Base-by-base conservation (phyloP, 73 alveolate genomes). In the Paramecium sonneborni region DNA sequence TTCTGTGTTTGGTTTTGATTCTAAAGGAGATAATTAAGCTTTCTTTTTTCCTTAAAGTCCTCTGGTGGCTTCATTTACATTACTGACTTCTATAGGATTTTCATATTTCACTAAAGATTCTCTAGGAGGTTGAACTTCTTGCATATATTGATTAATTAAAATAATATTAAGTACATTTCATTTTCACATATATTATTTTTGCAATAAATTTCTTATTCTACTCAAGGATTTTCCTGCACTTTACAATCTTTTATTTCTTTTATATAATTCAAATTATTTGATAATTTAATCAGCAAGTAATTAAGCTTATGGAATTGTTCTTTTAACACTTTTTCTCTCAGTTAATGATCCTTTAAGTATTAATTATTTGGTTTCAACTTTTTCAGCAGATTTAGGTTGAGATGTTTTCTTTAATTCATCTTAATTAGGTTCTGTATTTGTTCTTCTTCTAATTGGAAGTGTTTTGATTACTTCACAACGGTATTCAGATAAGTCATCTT, bases 1-100 rank as follows among this genome's bases (percentile, higher is more conserved):
- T 82, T 93, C 97, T 67, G 97, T 93, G 86, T 95, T 67, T 30
- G 99, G 98, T 95, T 97, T 97, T 41, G 97, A 72, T 70, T 96
- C 99, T 92, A 96, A 93, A 4, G 99, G 98, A 43, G 98, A 97
- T 70, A 96, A 93, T 58, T 96, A 95, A 35, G 97, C 92, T 93
- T 96, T 95, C 95, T 94, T 95, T 85, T 92, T 92, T 52, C 93
- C 91, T 26, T 55, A 41, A 35, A 39, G 32, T 38, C 28, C 41
- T 34, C 85, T 34, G 6, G 88, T 35, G 10, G 72, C 30, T 76
- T 89, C 92, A 85, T 85, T 89, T 18, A 7, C 1, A 38, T 39
- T 35, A 30, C 32, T 30, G 20, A 56, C 94, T 56, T 94, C 98
- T 24, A 94, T 95, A 7, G 96, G 97, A 46, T 90, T 93, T 57